Percentiles rank a stretch among this genome's conserved stretches.
Conservation (phyloP, 805 yeast species). For the Kluyveromyces dobzhanskii region DNA sequence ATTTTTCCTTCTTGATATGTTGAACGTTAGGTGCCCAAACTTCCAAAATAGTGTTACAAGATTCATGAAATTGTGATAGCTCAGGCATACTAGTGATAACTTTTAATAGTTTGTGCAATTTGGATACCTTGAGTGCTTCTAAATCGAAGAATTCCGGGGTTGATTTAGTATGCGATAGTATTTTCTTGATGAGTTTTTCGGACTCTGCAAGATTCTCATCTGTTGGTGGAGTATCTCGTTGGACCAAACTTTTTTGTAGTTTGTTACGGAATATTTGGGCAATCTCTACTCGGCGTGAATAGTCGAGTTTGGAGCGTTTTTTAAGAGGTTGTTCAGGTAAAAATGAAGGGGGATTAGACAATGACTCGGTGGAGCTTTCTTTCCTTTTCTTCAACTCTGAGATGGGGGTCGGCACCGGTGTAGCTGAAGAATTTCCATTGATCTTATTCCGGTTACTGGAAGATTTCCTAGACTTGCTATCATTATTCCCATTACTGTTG, state of each 20-base stretch:
- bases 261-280: constrained; percentile 24
- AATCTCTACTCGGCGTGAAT: constrained; percentile 21
- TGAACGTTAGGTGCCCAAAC: constrained; percentile 19
- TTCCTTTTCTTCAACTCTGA: constrained; percentile 2
- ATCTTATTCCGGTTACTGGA: neutral
- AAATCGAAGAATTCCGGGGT: constrained; percentile 26
- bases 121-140: constrained; percentile 22
- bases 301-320: constrained; percentile 18
- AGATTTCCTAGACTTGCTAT: neutral
- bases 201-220: constrained; percentile 19
- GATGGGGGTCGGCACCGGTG: neutral
- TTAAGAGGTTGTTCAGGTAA: constrained; percentile 2
- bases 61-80: constrained; percentile 23
- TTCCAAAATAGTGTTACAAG: constrained; percentile 19
- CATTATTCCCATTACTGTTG: neutral
- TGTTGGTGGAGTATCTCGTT: constrained; percentile 24
- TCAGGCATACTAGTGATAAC: constrained; percentile 21
- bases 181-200: constrained; percentile 21
- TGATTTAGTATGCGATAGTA: constrained; percentile 16
- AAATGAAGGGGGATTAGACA: neutral
- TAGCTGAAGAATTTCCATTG: neutral
- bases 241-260: constrained; percentile 25
- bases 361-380: neutral
- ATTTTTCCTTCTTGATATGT: constrained; percentile 21
- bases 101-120: constrained; percentile 26